phyloP scores from a whole-genome alignment of 2,329 filamentous ascomycete genomes.

The Colletotrichum simmondsii region DNA sequence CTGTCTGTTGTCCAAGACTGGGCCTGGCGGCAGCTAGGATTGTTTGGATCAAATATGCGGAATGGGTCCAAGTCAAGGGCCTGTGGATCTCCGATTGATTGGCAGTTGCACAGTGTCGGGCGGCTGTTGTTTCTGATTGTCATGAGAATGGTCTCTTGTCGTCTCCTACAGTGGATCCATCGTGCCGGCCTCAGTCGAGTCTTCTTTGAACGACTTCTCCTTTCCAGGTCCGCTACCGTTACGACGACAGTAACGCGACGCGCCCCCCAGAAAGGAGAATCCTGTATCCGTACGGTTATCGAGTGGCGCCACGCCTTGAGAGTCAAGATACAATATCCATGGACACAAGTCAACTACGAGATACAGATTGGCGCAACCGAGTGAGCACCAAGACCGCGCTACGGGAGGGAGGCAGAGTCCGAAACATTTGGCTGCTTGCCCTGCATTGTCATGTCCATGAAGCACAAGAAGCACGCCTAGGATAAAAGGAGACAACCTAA shows the following conservation, averaged over 20 bases:
- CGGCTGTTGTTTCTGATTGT: constrained; percentile 33
- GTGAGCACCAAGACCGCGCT: constrained; percentile 6
- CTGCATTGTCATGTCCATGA: constrained; percentile 1
- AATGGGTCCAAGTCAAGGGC: constrained; percentile 25
- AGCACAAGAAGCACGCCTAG: constrained; percentile 7
- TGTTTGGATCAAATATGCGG: constrained; percentile 33
- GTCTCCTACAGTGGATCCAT: constrained; percentile 14
- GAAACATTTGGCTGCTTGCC: constrained; percentile 11
- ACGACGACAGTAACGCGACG: neutral
- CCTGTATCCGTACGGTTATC: neutral
- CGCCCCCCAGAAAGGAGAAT: neutral
- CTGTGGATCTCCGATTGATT: constrained; percentile 34
- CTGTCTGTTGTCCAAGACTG: constrained; percentile 26
- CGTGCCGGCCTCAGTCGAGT: constrained; percentile 26
- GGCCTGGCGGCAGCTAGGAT: constrained; percentile 34
- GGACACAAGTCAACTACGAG: neutral
- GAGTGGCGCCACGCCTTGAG: constrained; percentile 8
- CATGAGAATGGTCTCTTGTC: constrained; percentile 17
- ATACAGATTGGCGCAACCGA: neutral
- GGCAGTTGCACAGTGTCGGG: constrained; percentile 22
- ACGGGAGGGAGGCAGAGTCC: neutral
- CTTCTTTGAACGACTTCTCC: constrained; percentile 34
- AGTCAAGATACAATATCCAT: neutral
- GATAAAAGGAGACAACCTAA: neutral
- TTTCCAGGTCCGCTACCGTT: neutral